Conservation (phyloP, 345 rosid species). For the Eucalyptus polybractea region DNA sequence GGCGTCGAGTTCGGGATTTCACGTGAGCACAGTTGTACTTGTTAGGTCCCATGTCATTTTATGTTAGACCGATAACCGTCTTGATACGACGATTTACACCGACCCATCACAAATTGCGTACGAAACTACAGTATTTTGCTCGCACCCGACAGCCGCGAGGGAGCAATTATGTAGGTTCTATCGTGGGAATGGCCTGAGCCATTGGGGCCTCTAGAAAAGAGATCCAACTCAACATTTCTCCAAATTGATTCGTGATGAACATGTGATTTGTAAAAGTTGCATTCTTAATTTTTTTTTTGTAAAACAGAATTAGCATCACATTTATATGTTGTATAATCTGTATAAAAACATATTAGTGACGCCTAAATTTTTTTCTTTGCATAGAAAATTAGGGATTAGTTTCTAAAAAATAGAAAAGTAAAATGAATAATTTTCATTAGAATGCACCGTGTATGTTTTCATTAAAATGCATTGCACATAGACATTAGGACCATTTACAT, state of each 20-base stretch:
- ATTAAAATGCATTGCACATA: too few relatives aligned
- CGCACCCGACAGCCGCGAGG: neutral
- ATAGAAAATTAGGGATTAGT: too few relatives aligned
- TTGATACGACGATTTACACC: neutral
- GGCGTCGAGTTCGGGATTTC: neutral
- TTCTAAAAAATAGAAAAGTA: too few relatives aligned
- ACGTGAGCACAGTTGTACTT: neutral
- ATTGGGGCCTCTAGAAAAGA: neutral
- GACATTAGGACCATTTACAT: too few relatives aligned
- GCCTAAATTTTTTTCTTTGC: too few relatives aligned
- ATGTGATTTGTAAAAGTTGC: too few relatives aligned
- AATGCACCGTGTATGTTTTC: too few relatives aligned
- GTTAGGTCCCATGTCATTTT: neutral
- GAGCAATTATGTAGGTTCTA: neutral
- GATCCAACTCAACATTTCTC: neutral
- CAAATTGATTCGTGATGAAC: neutral
- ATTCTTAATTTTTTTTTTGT: too few relatives aligned
- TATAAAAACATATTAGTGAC: accelerated
- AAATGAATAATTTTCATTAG: too few relatives aligned
- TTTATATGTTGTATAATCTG: too few relatives aligned
- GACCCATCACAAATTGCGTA: neutral
- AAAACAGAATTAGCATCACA: neutral
- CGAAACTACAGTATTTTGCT: neutral
- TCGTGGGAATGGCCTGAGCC: neutral
- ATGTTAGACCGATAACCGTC: neutral